These are phyloP conservation scores for Hysterangium stoloniferum DNA, from an alignment of 768 basidiomycete species.

Conservation along the genomic window DNA sequence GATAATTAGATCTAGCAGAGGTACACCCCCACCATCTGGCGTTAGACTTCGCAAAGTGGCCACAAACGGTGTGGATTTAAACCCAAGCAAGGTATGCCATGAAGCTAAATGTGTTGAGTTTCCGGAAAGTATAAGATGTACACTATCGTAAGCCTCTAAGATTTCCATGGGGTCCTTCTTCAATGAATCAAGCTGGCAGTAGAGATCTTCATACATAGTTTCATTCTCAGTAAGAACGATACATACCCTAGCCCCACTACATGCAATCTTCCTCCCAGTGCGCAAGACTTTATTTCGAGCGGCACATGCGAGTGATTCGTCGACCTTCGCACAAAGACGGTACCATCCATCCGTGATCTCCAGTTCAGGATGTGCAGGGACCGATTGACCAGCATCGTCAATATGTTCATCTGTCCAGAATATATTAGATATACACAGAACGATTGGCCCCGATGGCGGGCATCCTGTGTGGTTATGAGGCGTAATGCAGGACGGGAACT, in stretches of 20 bases:
- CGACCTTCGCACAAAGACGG: slow-evolving; percentile 66
- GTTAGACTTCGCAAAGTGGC: slow-evolving; percentile 74
- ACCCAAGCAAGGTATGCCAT: slow-evolving; percentile 88
- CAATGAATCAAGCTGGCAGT: slow-evolving; percentile 52
- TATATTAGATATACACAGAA: slow-evolving; percentile 77
- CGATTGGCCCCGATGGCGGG: slow-evolving; percentile 73
- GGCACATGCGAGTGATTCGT: slow-evolving; percentile 65
- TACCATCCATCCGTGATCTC: slow-evolving; percentile 99
- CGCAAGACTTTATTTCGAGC: slow-evolving; percentile 55
- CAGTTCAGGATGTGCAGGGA: slow-evolving; percentile 46
- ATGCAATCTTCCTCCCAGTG: slow-evolving; percentile 76
- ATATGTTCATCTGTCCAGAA: slow-evolving; percentile 38
- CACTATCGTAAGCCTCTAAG: slow-evolving; percentile 68
- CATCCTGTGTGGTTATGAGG: slow-evolving; percentile 76
- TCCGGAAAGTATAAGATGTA: slow-evolving; percentile 59
- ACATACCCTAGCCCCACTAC: slow-evolving; percentile 72
- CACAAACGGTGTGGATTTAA: slow-evolving; percentile 55
- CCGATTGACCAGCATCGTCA: slow-evolving; percentile 30
- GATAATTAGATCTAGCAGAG: slow-evolving; percentile 68
- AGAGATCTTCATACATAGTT: neutral
- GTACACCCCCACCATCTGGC: slow-evolving; percentile 70
- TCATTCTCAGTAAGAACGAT: neutral
- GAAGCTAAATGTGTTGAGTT: slow-evolving; percentile 82
- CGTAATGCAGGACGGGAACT: slow-evolving; percentile 78
- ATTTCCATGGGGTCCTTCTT: slow-evolving; percentile 75